Evolutionary conservation across 73 alveolate species (phyloP).

Genomic region (Paramecium caudatum): DNA sequence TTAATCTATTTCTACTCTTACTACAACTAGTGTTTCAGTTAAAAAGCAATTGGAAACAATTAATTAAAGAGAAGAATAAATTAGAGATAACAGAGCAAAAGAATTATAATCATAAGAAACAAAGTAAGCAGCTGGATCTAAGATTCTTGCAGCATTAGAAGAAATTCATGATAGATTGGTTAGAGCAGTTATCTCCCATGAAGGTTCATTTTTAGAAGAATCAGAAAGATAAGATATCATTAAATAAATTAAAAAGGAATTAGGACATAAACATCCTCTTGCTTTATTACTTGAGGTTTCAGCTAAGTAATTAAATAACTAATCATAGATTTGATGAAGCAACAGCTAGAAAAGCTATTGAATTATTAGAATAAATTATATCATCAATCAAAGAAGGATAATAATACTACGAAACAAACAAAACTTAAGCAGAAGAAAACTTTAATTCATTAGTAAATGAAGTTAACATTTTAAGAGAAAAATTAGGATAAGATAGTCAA

Average conservation of each 20-base stretch:
- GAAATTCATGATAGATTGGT: slow-evolving; percentile 49
- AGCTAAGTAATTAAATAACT: neutral
- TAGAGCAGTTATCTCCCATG: neutral
- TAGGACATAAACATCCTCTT: slow-evolving; percentile 40
- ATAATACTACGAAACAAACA: neutral
- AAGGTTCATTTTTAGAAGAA: slow-evolving; percentile 59
- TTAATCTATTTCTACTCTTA: neutral
- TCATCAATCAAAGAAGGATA: neutral
- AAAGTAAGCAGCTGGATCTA: neutral
- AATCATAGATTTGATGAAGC: slow-evolving; percentile 48
- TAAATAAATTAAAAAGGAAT: neutral
- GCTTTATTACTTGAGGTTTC: slow-evolving; percentile 14
- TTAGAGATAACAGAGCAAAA: neutral
- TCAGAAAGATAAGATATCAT: neutral
- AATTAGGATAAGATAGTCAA: slow-evolving; percentile 46
- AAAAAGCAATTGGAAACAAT: slow-evolving; percentile 25
- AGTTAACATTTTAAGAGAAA: slow-evolving; percentile 11
- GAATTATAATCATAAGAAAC: neutral
- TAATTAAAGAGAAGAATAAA: slow-evolving; percentile 56
- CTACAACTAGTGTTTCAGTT: slow-evolving; percentile 35
- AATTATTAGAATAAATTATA: slow-evolving; percentile 37
- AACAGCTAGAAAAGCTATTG: slow-evolving; percentile 66
- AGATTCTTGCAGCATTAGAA: slow-evolving; percentile 36
- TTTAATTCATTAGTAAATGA: slow-evolving; percentile 26
- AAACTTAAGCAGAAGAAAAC: neutral